These are phyloP conservation scores for Leishmania tarentolae DNA, from an alignment of 208 protist species.

Conservation along the genomic window DNA sequence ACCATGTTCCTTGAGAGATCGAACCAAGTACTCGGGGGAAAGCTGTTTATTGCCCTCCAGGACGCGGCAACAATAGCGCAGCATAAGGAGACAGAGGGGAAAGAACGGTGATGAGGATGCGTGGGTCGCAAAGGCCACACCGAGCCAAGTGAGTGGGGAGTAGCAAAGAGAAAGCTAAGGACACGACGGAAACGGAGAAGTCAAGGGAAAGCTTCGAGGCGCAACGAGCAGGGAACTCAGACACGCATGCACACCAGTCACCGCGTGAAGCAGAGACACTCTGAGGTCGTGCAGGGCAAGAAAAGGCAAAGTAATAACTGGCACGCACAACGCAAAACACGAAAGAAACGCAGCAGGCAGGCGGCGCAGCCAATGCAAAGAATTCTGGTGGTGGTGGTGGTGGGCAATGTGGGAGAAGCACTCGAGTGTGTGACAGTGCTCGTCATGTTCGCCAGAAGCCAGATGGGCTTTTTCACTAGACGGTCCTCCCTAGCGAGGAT, in stretches of 20 bases:
- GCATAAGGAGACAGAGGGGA: conserved; percentile 4
- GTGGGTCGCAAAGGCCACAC: not conserved
- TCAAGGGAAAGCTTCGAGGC: not conserved
- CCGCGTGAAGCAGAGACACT: not conserved
- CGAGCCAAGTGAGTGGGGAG: not conserved
- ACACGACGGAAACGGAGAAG: not conserved
- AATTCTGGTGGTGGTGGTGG: not conserved
- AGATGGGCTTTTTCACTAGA: not conserved
- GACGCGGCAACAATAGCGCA: conserved; percentile 1
- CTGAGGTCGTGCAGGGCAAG: not conserved
- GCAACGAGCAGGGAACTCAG: not conserved
- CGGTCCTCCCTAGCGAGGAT: not conserved
- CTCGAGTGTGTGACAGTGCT: not conserved
- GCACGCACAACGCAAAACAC: not conserved
- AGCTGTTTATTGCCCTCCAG: conserved; percentile 30
- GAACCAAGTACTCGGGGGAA: conserved; percentile 45
- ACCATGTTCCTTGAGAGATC: conserved; percentile 42
- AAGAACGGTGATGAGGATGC: conserved; percentile 2
- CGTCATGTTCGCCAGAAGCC: not conserved
- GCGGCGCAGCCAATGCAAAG: not conserved
- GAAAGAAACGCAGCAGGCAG: not conserved
- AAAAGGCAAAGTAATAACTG: not conserved
- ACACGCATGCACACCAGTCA: not conserved
- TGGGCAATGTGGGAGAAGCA: not conserved
- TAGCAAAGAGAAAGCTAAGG: not conserved